Percentiles rank a stretch among this genome's conserved stretches.
phyloP scores from a whole-genome alignment of 139 green algal genomes.

The Raphidocelis subcapitata region DNA sequence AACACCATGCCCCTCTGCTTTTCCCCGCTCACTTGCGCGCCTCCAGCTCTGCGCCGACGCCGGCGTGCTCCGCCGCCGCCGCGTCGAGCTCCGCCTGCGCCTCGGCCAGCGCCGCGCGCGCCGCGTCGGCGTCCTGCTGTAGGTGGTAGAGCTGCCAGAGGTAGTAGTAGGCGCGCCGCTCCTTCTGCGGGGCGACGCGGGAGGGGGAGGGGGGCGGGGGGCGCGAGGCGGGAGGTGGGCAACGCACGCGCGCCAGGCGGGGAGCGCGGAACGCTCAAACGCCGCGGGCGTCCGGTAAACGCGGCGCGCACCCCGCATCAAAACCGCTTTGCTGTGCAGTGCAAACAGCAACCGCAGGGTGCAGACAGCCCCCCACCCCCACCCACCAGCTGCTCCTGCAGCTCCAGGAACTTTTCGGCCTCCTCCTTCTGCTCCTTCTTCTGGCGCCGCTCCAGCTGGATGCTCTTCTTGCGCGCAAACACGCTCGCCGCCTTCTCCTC shows the following conservation, averaged over 20 bases:
- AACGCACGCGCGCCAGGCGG: no score
- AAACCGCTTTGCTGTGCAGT: no score
- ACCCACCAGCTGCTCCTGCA: conserved; percentile 75
- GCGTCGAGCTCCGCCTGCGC: no score
- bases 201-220: not conserved
- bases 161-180: conserved; percentile 51
- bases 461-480: conserved; percentile 75
- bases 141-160: conserved; percentile 86
- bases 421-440: conserved; percentile 98
- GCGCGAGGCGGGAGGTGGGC: no score
- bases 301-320: conserved; percentile 6
- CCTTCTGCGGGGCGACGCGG: conserved; percentile 23
- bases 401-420: conserved; percentile 83
- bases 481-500: conserved; percentile 66
- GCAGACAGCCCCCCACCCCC: not conserved
- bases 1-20: no score
- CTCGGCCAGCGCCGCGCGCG: conserved; percentile 37
- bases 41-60: no score
- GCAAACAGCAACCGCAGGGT: not conserved
- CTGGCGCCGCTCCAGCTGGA: conserved; percentile 77
- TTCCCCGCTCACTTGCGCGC: no score
- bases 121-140: conserved; percentile 41
- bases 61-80: no score
- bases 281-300: not conserved
- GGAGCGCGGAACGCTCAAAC: not conserved